Evolutionary conservation across 148 eudicot species (phyloP), one percentile per base, ranked within the genome.

Genomic region (Fagopyrum tataricum): DNA sequence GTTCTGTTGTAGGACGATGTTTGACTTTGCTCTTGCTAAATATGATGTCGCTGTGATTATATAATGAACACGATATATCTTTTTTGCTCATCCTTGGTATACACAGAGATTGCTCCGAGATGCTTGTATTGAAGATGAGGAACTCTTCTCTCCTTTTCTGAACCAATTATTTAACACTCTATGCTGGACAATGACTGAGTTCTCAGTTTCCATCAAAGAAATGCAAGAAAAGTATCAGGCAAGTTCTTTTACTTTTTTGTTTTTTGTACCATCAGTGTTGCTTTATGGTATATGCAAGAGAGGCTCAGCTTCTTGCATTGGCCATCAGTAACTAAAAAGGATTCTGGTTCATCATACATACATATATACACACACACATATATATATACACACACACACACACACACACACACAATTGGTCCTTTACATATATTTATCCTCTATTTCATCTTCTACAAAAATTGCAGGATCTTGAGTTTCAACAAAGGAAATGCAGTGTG

Each of bases 121-220:
- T 76, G 94, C 90, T 62, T 93, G 96, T 78, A 73, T 74, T 15
- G 78, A 82, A 52, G 92, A 93, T 81, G 86, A 86, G 56, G 89
- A 85, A 41, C 78, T 90, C 49, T 93, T 93, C 81, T 87, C 92
- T 66, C 80, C 89, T 59, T 93, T 93, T 79, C 88, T 93, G 74
- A 93, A 93, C 72, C 94, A 91, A 69, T 79, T 93, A 67, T 93
- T 89, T 76, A 93, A 93, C 83, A 93, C 90, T 44, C 82, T 90
- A 72, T 90, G 98, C 83, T 93, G 98, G 96, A 81, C 94, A 23
- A 93, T 93, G 96, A 93, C 98, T 7, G 96, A 93, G 81, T 93
- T 93, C 81, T 93, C 96, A 68, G 92, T 93, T 79, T 90, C 92
- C 20, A 79, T 93, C 64, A 90, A 93, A 51, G 98, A 93, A 81